Evolutionary conservation across 257 asterid genomes (phyloP).

Genomic region (Capsicum baccatum): DNA sequence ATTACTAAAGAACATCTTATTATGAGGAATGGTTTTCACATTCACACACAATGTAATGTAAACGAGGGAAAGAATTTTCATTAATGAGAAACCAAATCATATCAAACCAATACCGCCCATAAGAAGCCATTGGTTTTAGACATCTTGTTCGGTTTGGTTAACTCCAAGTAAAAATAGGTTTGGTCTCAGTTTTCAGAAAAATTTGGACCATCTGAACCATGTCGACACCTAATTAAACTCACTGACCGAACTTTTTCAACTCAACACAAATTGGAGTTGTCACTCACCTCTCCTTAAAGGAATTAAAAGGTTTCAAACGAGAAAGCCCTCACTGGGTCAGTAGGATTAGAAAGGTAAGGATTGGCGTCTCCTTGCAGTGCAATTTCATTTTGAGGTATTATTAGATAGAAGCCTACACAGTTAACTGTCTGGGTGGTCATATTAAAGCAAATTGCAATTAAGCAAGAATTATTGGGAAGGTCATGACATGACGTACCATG

Average conservation of each 20-base stretch:
- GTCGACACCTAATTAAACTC: not conserved
- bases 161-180: not conserved
- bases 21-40: not conserved
- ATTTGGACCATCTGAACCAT: not conserved
- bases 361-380: not conserved
- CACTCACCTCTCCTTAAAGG: not conserved
- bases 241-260: not conserved
- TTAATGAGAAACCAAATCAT: not conserved
- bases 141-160: not conserved
- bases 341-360: not conserved
- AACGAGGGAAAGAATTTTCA: not conserved
- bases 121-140: not conserved
- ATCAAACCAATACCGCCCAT: not conserved
- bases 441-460: not conserved
- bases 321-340: not conserved
- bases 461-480: not conserved
- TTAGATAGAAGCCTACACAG: not conserved
- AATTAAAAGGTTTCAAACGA: not conserved
- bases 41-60: not conserved
- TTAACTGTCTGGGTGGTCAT: not conserved
- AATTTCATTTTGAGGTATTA: not conserved
- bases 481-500: not conserved
- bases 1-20: not conserved
- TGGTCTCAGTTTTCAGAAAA: not conserved
- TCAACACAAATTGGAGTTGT: not conserved